Conservation (phyloP, 345 rosid species). For the Lepidium didymum region DNA sequence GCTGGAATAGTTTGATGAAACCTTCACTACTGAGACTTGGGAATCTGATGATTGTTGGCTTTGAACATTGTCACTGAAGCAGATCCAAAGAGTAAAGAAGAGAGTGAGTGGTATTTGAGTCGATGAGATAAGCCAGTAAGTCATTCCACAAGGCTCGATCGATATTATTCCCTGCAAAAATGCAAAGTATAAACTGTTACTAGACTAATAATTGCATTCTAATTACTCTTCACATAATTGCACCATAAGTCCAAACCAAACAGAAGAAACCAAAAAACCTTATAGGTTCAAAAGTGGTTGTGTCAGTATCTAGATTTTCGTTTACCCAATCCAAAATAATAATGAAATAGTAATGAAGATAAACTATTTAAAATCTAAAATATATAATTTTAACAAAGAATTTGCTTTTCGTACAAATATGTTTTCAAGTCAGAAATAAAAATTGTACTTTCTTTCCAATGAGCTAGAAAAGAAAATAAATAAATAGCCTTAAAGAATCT, state of each 20-base stretch:
- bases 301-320: no score
- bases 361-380: neutral
- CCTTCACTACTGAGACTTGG: no score
- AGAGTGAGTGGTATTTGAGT: constrained; percentile 75
- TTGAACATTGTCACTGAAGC: constrained; percentile 32
- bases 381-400: neutral
- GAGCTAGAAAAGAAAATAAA: neutral
- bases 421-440: neutral
- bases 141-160: constrained; percentile 56
- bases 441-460: neutral
- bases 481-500: constrained; percentile 4
- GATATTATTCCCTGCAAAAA: constrained; percentile 56
- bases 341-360: neutral
- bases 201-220: no score
- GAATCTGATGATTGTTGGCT: constrained; percentile 18
- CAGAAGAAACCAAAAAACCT: no score
- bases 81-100: constrained; percentile 57
- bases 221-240: no score
- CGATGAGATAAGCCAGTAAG: constrained; percentile 62
- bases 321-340: constrained; percentile 1
- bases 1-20: no score
- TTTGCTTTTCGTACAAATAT: neutral
- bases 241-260: no score
- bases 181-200: neutral
- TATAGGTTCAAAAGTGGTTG: no score